Percentiles rank a stretch among this genome's conserved stretches.
phyloP scores from a whole-genome alignment of 805 yeast genomes.

The Candida coquimbonensis region DNA sequence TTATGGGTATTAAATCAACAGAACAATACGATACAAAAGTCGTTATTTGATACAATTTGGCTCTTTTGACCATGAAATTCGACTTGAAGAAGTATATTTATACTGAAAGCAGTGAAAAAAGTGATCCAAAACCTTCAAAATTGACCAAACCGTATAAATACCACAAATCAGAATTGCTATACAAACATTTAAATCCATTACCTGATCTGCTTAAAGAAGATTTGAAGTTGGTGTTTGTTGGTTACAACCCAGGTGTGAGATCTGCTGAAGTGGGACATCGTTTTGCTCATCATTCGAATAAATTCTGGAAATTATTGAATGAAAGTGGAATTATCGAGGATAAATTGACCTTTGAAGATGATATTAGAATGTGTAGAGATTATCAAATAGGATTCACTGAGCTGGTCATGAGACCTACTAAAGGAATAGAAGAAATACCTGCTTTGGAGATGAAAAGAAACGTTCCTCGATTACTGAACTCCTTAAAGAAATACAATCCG shows the following conservation, averaged over 20 bases:
- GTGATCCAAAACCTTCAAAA: background rate
- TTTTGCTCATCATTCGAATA: conserved; percentile 64
- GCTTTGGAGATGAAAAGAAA: conserved; percentile 45
- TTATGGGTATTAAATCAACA: too few relatives aligned
- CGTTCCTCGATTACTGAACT: conserved; percentile 44
- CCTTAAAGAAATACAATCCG: conserved; percentile 34
- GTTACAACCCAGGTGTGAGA: conserved; percentile 65
- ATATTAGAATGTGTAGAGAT: conserved; percentile 30
- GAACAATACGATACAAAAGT: too few relatives aligned
- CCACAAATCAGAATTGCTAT: background rate
- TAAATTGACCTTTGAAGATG: conserved; percentile 23
- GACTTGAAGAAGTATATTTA: background rate
- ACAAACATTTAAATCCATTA: conserved; percentile 9
- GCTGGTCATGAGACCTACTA: conserved; percentile 57
- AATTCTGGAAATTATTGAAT: conserved; percentile 60
- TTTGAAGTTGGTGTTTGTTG: conserved; percentile 48
- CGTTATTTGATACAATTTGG: too few relatives aligned
- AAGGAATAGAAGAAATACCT: conserved; percentile 47
- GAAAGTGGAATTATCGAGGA: conserved; percentile 38
- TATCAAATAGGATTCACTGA: conserved; percentile 65
- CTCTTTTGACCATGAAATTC: background rate
- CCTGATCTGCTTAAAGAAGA: conserved; percentile 18
- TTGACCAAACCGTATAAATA: background rate
- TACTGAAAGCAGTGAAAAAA: background rate
- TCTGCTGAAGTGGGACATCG: conserved; percentile 59